These are phyloP conservation scores for Sclerotinia spermophila DNA, from an alignment of 2,329 filamentous ascomycete genomes.

Conservation along the genomic window DNA sequence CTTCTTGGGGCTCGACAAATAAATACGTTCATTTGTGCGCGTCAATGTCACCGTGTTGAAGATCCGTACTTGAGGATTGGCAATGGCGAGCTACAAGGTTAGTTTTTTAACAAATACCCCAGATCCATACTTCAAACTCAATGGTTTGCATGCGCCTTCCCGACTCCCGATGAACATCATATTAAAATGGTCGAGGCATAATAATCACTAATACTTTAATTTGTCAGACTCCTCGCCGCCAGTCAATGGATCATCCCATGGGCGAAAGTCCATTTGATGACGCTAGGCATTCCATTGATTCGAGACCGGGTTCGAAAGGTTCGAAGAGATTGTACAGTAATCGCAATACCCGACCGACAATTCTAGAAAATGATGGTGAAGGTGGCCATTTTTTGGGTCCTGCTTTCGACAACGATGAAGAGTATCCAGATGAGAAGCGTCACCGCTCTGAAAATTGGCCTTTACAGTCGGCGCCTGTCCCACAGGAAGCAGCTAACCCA, in stretches of 20 bases:
- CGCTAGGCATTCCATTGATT: constrained; percentile 4
- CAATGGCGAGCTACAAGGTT: constrained; percentile 20
- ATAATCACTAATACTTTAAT: neutral
- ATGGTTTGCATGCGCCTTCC: constrained; percentile 7
- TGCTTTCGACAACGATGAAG: constrained; percentile 22
- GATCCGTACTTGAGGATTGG: constrained; percentile 3
- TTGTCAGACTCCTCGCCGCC: constrained; percentile 18
- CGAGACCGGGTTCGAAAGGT: constrained; percentile 33
- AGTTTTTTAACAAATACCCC: neutral
- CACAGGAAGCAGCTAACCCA: constrained; percentile 15
- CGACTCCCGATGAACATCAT: neutral
- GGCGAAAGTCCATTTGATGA: constrained; percentile 20
- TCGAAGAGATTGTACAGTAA: constrained; percentile 38
- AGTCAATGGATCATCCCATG: constrained; percentile 19
- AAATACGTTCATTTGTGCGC: neutral
- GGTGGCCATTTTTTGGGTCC: constrained; percentile 32
- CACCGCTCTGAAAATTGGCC: constrained; percentile 46
- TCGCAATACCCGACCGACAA: constrained; percentile 28
- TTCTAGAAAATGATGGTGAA: constrained; percentile 33
- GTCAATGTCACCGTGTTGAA: constrained; percentile 17
- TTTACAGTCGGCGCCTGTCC: constrained; percentile 26
- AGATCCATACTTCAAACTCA: constrained; percentile 10
- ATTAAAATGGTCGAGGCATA: neutral
- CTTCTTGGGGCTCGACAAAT: neutral
- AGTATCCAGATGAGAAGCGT: constrained; percentile 41